Base-by-base conservation (phyloP, 148 eudicot species). In the Camellia lanceoleosa region DNA sequence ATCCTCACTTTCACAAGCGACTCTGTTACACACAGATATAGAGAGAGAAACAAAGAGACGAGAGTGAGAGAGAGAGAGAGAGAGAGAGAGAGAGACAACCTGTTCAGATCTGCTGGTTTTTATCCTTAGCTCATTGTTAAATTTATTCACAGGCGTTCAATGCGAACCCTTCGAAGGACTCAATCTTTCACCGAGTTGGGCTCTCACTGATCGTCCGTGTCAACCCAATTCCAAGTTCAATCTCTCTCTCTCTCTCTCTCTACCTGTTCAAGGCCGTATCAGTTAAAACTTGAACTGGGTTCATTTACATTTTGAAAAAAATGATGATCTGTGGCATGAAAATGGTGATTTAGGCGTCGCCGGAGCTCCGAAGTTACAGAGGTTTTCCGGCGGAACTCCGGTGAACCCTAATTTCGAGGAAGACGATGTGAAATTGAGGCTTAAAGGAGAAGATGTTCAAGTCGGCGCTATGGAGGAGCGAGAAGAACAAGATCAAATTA, bases 381-480 rank as follows among this genome's bases (percentile, higher is more conserved):
- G 76, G 5, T 30, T 43, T 30, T 44, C 20, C 38, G 87, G 90
- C 87, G 90, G 91, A 82, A 83, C 82, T 86, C 85, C 87, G 87
- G 84, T 79, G 63, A 83, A 38, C 66, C 66, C 47, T 71, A 30
- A n/a, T 4, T 38, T 7, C 12, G 58, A 0, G 15, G 42, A 80
- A 49, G 47, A 71, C 15, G 5, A 75, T 77, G 84, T 46, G 59
- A 58, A 42, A 43, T 70, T 80, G 84, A 83, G 71, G 62, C 67
- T 3, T 49, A 51, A 42, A 43, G 13, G 62, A 0, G 16, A 83
- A 84, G 74, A 91, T 89, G 92, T 90, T 86, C 80, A 88, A 82
- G 85, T 80, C 93, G 83, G 91, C 92, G 78, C 84, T 90, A 86
- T 89, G 98, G 98, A 88, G 93, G 86, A 90, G 86, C 81, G 98